Evolutionary conservation across 2,329 filamentous ascomycete genomes (phyloP).

Genomic region (Apiospora aurea): DNA sequence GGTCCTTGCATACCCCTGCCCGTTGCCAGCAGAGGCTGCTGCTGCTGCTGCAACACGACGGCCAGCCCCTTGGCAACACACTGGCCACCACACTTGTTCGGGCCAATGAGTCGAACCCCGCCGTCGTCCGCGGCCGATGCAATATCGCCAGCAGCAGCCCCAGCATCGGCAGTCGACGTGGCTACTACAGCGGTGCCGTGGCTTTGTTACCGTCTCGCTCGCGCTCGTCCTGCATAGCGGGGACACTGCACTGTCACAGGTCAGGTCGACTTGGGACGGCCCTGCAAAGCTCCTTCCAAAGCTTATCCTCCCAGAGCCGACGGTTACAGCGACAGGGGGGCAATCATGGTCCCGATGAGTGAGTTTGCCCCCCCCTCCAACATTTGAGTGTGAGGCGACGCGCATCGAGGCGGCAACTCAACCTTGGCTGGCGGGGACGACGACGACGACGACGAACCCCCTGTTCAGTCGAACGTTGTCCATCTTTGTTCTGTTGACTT

Average conservation of each 20-base stretch:
- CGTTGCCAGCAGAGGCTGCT: not conserved
- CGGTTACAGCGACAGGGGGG: constrained; percentile 13
- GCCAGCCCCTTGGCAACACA: constrained; percentile 10
- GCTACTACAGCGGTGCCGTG: not conserved
- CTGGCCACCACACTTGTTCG: constrained; percentile 16
- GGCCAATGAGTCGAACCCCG: constrained; percentile 15
- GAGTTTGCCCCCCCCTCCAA: constrained; percentile 4
- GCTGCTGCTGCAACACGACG: not conserved
- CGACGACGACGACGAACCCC: not conserved
- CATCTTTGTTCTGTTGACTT: not conserved
- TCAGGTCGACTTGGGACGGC: constrained; percentile 16
- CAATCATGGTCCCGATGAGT: constrained; percentile 11
- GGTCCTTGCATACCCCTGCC: constrained; percentile 23
- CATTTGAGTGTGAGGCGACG: constrained; percentile 22
- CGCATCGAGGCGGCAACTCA: constrained; percentile 22
- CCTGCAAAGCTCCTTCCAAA: not conserved
- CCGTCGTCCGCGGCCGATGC: not conserved
- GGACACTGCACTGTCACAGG: not conserved
- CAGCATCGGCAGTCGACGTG: constrained; percentile 2
- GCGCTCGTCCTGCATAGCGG: constrained; percentile 18
- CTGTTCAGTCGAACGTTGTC: constrained; percentile 15
- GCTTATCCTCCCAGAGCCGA: constrained; percentile 18
- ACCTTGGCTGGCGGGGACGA: not conserved
- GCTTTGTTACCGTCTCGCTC: constrained; percentile 5
- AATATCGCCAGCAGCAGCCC: not conserved